These are phyloP conservation scores for Plenodomus biglobosus DNA, from an alignment of 2,329 filamentous ascomycete genomes.

Conservation along the genomic window DNA sequence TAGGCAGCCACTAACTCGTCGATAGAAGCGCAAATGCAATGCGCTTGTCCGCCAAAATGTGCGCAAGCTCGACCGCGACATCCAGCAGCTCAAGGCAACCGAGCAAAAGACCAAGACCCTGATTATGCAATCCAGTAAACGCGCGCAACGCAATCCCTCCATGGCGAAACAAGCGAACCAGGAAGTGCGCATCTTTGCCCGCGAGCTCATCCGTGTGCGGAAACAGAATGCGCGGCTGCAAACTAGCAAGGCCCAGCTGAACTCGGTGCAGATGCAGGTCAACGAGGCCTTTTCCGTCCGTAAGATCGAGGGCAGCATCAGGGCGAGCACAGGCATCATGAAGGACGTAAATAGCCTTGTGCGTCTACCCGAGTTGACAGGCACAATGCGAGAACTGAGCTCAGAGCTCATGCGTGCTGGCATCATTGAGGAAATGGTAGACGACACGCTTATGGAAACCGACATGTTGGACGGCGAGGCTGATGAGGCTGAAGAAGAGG, in stretches of 20 bases:
- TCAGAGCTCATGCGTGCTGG: constrained; percentile 90
- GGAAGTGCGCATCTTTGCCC: constrained; percentile 85
- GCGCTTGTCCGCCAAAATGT: constrained; percentile 84
- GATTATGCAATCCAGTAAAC: constrained; percentile 79
- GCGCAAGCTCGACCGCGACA: constrained; percentile 93
- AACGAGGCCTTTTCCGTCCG: constrained; percentile 93
- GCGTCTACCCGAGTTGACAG: constrained; percentile 79
- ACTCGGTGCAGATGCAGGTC: constrained; percentile 95
- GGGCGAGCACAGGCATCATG: constrained; percentile 88
- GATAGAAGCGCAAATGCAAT: constrained; percentile 92
- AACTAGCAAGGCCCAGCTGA: constrained; percentile 88
- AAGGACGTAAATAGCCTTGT: constrained; percentile 90
- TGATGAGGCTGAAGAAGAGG: constrained; percentile 72
- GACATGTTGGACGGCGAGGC: constrained; percentile 70
- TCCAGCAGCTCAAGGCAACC: constrained; percentile 72
- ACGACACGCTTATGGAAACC: constrained; percentile 72
- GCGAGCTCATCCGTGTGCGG: constrained; percentile 81
- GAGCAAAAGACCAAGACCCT: constrained; percentile 74
- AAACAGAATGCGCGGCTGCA: constrained; percentile 72
- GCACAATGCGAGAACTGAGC: constrained; percentile 85
- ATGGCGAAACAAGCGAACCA: constrained; percentile 76
- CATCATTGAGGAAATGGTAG: constrained; percentile 97
- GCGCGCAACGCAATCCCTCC: constrained; percentile 76
- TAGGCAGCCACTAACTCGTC: constrained; percentile 12
- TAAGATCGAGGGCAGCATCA: constrained; percentile 92